A percentile compares a stretch with the other conserved stretches of the same genome.
These are phyloP conservation scores for Hypoxylon sp. DNA, from an alignment of 2,329 filamentous ascomycete species.

Conservation along the genomic window DNA sequence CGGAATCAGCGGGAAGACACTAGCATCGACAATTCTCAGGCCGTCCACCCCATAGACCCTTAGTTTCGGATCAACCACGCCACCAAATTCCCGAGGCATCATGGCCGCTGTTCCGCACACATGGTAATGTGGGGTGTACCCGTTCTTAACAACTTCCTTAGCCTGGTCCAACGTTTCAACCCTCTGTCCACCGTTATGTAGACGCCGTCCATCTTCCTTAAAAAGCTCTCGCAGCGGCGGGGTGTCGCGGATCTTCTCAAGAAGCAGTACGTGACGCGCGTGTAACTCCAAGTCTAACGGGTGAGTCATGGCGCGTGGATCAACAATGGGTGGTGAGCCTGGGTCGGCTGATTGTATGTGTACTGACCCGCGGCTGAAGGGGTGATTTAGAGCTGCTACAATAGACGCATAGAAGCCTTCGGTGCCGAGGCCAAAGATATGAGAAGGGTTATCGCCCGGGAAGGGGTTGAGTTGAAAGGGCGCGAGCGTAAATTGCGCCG, in stretches of 20 bases:
- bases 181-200: slow-evolving; percentile 34
- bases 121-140: slow-evolving; percentile 43
- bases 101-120: slow-evolving; percentile 52
- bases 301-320: slow-evolving; percentile 29
- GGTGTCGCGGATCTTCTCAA: slow-evolving; percentile 30
- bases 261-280: slow-evolving; percentile 23
- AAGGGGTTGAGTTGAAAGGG: slow-evolving; percentile 24
- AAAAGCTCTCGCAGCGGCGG: slow-evolving; percentile 32
- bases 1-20: slow-evolving; percentile 55
- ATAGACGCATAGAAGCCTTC: slow-evolving; percentile 29
- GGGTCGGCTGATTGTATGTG: slow-evolving; percentile 30
- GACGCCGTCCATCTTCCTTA: slow-evolving; percentile 24
- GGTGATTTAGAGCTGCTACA: slow-evolving; percentile 27
- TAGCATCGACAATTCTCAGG: slow-evolving; percentile 57
- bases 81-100: slow-evolving; percentile 53
- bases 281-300: slow-evolving; percentile 30
- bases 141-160: slow-evolving; percentile 28
- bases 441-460: slow-evolving; percentile 14
- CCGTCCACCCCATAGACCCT: slow-evolving; percentile 55
- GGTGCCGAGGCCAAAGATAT: slow-evolving; percentile 11
- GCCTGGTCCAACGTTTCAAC: slow-evolving; percentile 47
- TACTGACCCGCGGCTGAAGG: slow-evolving; percentile 30
- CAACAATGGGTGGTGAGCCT: slow-evolving; percentile 8
- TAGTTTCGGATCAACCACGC: slow-evolving; percentile 55
- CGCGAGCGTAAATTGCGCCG: slow-evolving; percentile 25